phyloP scores from a whole-genome alignment of 2,329 filamentous ascomycete species.

The Lasiodiplodia hormozganensis region DNA sequence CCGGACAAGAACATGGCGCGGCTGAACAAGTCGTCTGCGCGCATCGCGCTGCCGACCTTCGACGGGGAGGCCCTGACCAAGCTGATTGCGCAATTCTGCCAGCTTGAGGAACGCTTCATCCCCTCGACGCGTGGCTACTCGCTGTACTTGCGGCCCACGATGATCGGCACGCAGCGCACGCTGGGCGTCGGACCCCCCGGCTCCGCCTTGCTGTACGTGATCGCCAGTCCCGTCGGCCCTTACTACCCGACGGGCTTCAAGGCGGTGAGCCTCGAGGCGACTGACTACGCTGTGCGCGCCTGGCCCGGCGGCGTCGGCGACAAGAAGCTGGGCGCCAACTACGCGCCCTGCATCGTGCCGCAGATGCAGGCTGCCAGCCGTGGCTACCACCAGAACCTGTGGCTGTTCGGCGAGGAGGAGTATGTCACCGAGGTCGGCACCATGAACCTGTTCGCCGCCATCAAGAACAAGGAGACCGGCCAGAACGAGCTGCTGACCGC shows the following conservation, averaged over 20 bases:
- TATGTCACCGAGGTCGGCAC: slow-evolving; percentile 97
- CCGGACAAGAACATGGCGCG: slow-evolving; percentile 96
- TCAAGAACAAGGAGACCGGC: slow-evolving; percentile 85
- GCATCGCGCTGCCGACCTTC: slow-evolving; percentile 93
- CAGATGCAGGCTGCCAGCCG: slow-evolving; percentile 89
- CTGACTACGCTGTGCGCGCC: slow-evolving; percentile 93
- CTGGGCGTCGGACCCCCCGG: slow-evolving; percentile 92
- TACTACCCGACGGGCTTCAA: slow-evolving; percentile 99
- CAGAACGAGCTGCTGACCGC: slow-evolving; percentile 94
- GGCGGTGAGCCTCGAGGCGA: slow-evolving; percentile 92
- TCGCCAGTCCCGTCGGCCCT: slow-evolving; percentile 93
- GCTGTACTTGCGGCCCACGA: slow-evolving; percentile 91
- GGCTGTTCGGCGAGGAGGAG: slow-evolving; percentile 95
- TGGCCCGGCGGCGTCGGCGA: slow-evolving; percentile 98
- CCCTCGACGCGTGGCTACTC: slow-evolving; percentile 84
- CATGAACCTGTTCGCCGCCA: slow-evolving; percentile 95
- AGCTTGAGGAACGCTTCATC: slow-evolving; percentile 88
- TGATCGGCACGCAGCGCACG: slow-evolving; percentile 96
- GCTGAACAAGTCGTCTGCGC: slow-evolving; percentile 86
- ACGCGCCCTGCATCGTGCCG: slow-evolving; percentile 98
- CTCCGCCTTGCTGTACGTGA: slow-evolving; percentile 90
- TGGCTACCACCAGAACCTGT: slow-evolving; percentile 97
- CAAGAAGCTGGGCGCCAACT: slow-evolving; percentile 98
- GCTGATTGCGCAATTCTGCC: slow-evolving; percentile 79
- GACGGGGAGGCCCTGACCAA: slow-evolving; percentile 75